phyloP scores from a whole-genome alignment of 179 eudicot genomes.

The Heliamphora pulchella region DNA sequence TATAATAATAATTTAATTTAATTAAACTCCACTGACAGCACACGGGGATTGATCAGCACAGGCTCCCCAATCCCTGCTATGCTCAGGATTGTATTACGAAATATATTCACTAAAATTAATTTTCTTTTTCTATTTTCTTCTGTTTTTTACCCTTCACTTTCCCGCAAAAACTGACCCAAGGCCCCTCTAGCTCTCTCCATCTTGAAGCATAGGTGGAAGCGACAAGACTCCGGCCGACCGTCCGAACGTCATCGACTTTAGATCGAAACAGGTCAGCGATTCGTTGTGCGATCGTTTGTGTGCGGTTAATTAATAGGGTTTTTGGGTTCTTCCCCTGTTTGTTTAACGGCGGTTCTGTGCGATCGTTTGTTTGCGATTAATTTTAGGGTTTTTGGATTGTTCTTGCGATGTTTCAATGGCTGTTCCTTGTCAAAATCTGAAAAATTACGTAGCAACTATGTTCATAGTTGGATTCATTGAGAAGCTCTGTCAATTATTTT shows the following conservation, averaged over 20 bases:
- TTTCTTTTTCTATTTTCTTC: too few relatives aligned
- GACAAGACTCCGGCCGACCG: background rate
- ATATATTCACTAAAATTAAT: too few relatives aligned
- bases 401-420: background rate
- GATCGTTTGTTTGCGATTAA: too few relatives aligned
- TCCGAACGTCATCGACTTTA: background rate
- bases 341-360: too few relatives aligned
- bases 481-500: background rate
- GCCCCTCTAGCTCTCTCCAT: background rate
- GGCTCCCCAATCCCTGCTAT: too few relatives aligned
- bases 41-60: too few relatives aligned
- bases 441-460: background rate
- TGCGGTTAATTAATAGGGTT: too few relatives aligned
- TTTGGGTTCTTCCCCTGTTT: too few relatives aligned
- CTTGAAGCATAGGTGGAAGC: background rate
- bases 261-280: conserved; percentile 7
- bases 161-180: conserved; percentile 12
- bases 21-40: too few relatives aligned
- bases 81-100: too few relatives aligned
- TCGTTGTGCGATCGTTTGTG: background rate
- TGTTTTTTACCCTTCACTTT: background rate
- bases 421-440: background rate
- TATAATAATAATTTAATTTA: too few relatives aligned
- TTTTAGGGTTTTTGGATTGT: background rate
- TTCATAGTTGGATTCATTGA: background rate